Evolutionary conservation across 2,329 filamentous ascomycete genomes (phyloP), one percentile per base, ranked within the genome.

Genomic region (Sporothrix euskadiensis): DNA sequence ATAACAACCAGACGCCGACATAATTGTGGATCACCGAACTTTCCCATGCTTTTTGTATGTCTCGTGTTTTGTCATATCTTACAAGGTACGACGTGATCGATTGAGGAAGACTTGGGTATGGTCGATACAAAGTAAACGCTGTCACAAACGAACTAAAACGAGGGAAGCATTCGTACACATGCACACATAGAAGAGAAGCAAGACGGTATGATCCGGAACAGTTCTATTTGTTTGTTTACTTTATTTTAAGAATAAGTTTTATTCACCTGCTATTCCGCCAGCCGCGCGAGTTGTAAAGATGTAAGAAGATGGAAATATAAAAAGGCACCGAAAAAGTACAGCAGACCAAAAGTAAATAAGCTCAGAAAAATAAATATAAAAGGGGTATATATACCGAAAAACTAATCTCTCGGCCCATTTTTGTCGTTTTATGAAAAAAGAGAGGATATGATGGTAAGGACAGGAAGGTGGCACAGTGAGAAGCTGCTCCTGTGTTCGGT

Each of bases 381-480:
- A 22, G 61, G 68, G 69, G 69, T 71, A 71, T 71, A 69, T 69
- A 71, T 35, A 56, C 66, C 49, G 12, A 56, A 69, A 69, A 69
- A 54, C 4, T 22, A 16, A 6, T 39, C 39, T 69, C 44, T 41
- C 47, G 32, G 66, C 49, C 54, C 35, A 26, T 49, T 49, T 49
- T 49, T 49, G 44, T 49, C 44, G 44, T 49, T 49, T 49, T 16
- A 26, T 49, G 63, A 68, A 52, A 68, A 32, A 35, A 10, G 10
- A 68, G 41, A 49, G 8, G 7, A 49, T 49, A 49, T 19, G 44
- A 49, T 47, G 39, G 39, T 39, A 63, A 66, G 22, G 22, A 47
- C 61, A 66, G n/a, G 14, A 22, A 66, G n/a, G 39, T 16, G 9
- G 26, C 26, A 12, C 22, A 44, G n/a, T 8, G n/a, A 30, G 12